Percentiles rank a stretch among this genome's conserved stretches.
phyloP scores from a whole-genome alignment of 352 stramenopile genomes.

The Phytophthora macrochlamydospora region DNA sequence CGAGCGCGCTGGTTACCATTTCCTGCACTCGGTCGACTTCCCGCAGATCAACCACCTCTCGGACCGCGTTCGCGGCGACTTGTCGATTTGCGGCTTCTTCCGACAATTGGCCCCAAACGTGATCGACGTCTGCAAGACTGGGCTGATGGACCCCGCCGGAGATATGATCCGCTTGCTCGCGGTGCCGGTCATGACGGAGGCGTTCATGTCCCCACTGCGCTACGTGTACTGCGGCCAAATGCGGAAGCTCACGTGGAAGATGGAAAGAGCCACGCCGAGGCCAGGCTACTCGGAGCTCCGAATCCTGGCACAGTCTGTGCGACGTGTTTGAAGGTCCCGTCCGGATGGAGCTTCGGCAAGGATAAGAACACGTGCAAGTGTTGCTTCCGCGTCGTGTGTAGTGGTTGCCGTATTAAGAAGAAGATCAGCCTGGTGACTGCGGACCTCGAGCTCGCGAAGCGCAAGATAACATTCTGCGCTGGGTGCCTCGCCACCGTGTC shows the following conservation, averaged over 20 bases:
- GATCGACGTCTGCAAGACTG: constrained; percentile 34
- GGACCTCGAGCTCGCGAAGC: constrained; percentile 28
- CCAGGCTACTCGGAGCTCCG: constrained; percentile 20
- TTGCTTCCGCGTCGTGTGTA: constrained; percentile 33
- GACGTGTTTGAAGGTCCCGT: constrained; percentile 23
- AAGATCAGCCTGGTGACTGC: constrained; percentile 34
- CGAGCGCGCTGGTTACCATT: constrained; percentile 37
- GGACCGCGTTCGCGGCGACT: constrained; percentile 20
- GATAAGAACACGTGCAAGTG: constrained; percentile 29
- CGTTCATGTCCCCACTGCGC: constrained; percentile 34
- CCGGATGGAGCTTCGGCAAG: constrained; percentile 26
- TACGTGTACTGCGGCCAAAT: constrained; percentile 55
- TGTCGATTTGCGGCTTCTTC: constrained; percentile 41
- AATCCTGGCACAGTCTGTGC: constrained; percentile 18
- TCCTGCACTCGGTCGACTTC: constrained; percentile 46
- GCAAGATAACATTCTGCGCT: constrained; percentile 28
- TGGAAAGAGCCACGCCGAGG: constrained; percentile 38
- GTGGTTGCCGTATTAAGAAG: constrained; percentile 33
- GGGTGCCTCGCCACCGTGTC: constrained; percentile 28
- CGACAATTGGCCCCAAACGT: constrained; percentile 21
- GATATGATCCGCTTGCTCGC: constrained; percentile 42
- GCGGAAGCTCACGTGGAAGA: constrained; percentile 64
- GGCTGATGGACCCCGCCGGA: constrained; percentile 26
- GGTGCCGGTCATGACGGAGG: constrained; percentile 32
- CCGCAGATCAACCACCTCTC: constrained; percentile 33